Base-by-base conservation (phyloP, 345 rosid genomes). In the Rhizophora apiculata region DNA sequence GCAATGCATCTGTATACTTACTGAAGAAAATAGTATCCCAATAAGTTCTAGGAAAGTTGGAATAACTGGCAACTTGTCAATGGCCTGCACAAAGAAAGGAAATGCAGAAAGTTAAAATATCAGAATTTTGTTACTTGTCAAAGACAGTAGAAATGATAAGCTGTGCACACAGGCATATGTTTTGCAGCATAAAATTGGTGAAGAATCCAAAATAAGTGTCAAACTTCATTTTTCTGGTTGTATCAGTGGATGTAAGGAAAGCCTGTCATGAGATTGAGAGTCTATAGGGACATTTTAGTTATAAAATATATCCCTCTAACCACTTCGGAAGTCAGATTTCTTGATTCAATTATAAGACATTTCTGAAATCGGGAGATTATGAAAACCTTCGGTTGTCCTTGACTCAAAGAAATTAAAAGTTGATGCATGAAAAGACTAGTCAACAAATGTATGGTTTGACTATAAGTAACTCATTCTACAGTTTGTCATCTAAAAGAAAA, bases 61-160 rank as follows among this genome's bases (percentile, higher is more conserved):
- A 68, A 91, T 49, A n/a, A 91, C 48, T 3, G 96, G 97, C 77
- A 89, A 70, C 79, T 86, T 94, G 75, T 94, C 96, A 71, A 94
- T 73, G 57, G 93, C 76, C 98, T 88, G 71, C 74, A 46, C 19
- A 76, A 5, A 65, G 20, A 30, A 76, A 1, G 71, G 22, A 57
- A 20, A 48, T 13, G 24, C 8, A 27, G 6, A 32, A 68, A 36
- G 32, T 57, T 39, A 60, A 53, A 26, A 63, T 62, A 70, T 63
- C 51, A 67, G 63, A 62, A 15, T n/a, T 64, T 60, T 26, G 4
- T n/a, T 36, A 62, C 34, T 11, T 16, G 53, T 62, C 21, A 77
- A 39, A 64, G 24, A 60, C 20, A 59, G 68, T 3, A 67, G 29
- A 22, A 21, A 59, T 24, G 52, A 46, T 58, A 32, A 49, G 64